Percentiles rank a stretch among this genome's conserved stretches.
Conservation (phyloP, 2,329 filamentous ascomycete species). For the Aspergillus melleus region DNA sequence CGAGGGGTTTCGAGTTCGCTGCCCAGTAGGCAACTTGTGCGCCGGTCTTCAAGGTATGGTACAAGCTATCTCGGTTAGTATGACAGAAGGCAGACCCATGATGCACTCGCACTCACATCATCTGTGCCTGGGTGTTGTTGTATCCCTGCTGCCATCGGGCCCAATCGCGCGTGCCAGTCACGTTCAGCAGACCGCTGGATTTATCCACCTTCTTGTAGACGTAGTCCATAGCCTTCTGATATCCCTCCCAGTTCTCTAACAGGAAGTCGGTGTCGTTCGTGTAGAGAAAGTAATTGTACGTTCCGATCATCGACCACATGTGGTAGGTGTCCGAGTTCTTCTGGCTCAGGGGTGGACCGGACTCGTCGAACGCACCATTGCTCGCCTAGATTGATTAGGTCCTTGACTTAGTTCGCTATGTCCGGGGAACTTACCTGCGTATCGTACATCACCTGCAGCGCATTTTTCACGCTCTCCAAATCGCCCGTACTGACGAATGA, state of each 20-base stretch:
- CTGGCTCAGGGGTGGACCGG: slow-evolving; percentile 35
- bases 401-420: background rate
- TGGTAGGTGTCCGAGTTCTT: slow-evolving; percentile 38
- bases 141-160: slow-evolving; percentile 51
- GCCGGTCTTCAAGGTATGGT: slow-evolving; percentile 56
- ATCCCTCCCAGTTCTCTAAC: slow-evolving; percentile 49
- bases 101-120: slow-evolving; percentile 39
- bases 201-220: slow-evolving; percentile 46
- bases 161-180: slow-evolving; percentile 54
- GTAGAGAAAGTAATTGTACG: slow-evolving; percentile 59
- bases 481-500: slow-evolving; percentile 46
- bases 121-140: slow-evolving; percentile 54
- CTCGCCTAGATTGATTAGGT: slow-evolving; percentile 21
- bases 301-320: slow-evolving; percentile 59
- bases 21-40: slow-evolving; percentile 52
- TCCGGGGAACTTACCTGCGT: slow-evolving; percentile 32
- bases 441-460: slow-evolving; percentile 50
- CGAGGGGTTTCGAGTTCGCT: slow-evolving; percentile 42
- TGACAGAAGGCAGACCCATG: background rate
- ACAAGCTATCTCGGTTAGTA: slow-evolving; percentile 36
- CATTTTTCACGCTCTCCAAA: slow-evolving; percentile 49
- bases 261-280: slow-evolving; percentile 55
- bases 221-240: slow-evolving; percentile 49
- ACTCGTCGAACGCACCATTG: slow-evolving; percentile 37
- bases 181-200: slow-evolving; percentile 50